phyloP scores from a whole-genome alignment of 441 rosid species.

The Aleurites moluccanus region DNA sequence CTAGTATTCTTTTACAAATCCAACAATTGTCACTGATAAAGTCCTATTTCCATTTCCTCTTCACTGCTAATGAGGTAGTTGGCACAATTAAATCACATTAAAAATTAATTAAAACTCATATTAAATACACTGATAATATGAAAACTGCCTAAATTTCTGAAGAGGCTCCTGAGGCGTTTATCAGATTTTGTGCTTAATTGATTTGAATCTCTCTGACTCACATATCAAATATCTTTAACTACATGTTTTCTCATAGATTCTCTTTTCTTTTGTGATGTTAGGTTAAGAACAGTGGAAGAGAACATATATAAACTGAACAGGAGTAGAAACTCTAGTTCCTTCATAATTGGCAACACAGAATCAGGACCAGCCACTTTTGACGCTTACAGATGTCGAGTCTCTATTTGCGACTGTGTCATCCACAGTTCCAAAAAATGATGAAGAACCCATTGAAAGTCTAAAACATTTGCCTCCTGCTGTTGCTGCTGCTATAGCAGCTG shows the following conservation, averaged over 20 bases:
- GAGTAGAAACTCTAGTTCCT: constrained; percentile 57
- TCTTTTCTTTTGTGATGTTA: constrained; percentile 28
- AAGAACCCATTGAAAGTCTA: constrained; percentile 42
- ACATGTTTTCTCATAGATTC: background rate
- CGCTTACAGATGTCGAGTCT: constrained; percentile 77
- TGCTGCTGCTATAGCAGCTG: constrained; percentile 92
- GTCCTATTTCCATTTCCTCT: background rate
- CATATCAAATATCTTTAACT: background rate
- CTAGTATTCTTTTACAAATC: background rate
- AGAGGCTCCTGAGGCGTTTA: background rate
- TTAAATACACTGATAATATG: background rate
- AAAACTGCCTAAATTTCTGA: background rate
- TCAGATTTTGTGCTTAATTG: background rate
- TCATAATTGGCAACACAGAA: constrained; percentile 82
- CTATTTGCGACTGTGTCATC: constrained; percentile 51
- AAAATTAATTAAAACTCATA: background rate
- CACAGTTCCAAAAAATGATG: constrained; percentile 33
- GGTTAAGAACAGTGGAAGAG: constrained; percentile 93
- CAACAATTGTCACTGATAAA: background rate
- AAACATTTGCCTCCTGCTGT: constrained; percentile 70
- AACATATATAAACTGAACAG: constrained; percentile 87
- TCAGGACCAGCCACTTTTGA: constrained; percentile 79
- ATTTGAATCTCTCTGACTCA: background rate
- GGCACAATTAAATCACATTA: background rate
- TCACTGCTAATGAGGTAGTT: background rate